A percentile compares a stretch with the other conserved stretches of the same genome.
Conservation (phyloP, 495 filamentous ascomycete genomes). For the Cercophora samala region DNA sequence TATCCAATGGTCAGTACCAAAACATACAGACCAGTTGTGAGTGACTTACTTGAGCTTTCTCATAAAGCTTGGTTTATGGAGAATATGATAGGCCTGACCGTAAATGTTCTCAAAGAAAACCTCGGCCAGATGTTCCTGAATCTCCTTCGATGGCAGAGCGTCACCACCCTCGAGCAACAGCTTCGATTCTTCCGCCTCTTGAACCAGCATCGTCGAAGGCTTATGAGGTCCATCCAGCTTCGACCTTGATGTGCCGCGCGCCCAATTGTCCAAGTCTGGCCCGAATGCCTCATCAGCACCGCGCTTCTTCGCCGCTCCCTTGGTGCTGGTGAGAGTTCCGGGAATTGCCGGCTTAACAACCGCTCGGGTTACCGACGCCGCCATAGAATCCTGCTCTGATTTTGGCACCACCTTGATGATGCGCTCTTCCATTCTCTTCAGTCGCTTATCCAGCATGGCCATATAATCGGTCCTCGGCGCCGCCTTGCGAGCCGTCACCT, state of each 20-base stretch:
- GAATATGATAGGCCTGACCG: slow-evolving; percentile 89
- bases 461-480: slow-evolving; percentile 98
- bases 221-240: slow-evolving; percentile 47
- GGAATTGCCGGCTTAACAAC: slow-evolving; percentile 76
- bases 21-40: background rate
- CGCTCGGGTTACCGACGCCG: slow-evolving; percentile 61
- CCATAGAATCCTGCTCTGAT: slow-evolving; percentile 60
- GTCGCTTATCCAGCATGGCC: slow-evolving; percentile 94
- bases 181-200: slow-evolving; percentile 67
- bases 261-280: slow-evolving; percentile 77
- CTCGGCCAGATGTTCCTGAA: slow-evolving; percentile 92
- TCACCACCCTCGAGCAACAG: slow-evolving; percentile 77
- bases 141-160: slow-evolving; percentile 77
- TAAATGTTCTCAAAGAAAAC: slow-evolving; percentile 96
- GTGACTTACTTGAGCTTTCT: slow-evolving; percentile 63
- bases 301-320: slow-evolving; percentile 67
- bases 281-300: slow-evolving; percentile 86
- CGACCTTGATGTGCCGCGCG: slow-evolving; percentile 52
- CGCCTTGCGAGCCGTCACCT: slow-evolving; percentile 90
- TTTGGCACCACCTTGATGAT: slow-evolving; percentile 96
- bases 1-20: slow-evolving; percentile 25
- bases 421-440: slow-evolving; percentile 94
- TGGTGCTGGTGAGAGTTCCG: slow-evolving; percentile 50
- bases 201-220: slow-evolving; percentile 56
- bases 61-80: slow-evolving; percentile 97